Evolutionary conservation across 495 filamentous ascomycete species (phyloP), one percentile per base, ranked within the genome.

Genomic region (Articulospora tetracladia): DNA sequence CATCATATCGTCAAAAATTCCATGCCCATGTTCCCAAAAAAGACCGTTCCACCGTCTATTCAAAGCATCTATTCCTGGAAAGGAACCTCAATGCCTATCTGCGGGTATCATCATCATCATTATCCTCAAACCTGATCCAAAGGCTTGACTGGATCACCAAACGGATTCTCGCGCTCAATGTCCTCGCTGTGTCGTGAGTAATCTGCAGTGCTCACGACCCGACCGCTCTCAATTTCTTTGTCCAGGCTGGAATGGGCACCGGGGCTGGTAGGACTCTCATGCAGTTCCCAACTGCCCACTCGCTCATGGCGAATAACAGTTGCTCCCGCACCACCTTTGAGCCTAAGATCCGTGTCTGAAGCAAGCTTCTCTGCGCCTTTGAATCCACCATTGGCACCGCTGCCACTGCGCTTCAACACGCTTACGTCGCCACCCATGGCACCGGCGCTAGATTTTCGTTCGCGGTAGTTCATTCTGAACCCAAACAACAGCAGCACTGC

Each of bases 221-320:
- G 25, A 10, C 63, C 66, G 24, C 27, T 58, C 27, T 63, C 60
- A 22, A 67, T 47, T 19, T 62, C 65, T 32, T 64, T 68, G 32
- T 62, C 63, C 41, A 66, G 36, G 36, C 48, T 55, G 10, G 26
- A 22, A 44, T 44, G 39, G 3, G 8, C 39, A 3, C 11, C 39
- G 8, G 17, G 17, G 15, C 11, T 27, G 1, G 28, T 27, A 32
- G 54, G 36, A 25, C 32, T 61, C 11, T 78, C 66, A 11, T 62
- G 70, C 72, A 83, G 70, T 44, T 84, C 81, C 81, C 81, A 83
- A 60, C 78, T 81, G 13, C 78, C 80, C 3, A 73, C 63, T 41
- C 79, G 69, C 60, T 82, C 78, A 52, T 82, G 72, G 7, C 74
- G 23, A 2, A 64, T 73, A 12, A 69, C 70, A 2, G 64, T 69